These are phyloP conservation scores for Talaromyces sp. DNA, from an alignment of 2,329 filamentous ascomycete genomes.

Conservation along the genomic window DNA sequence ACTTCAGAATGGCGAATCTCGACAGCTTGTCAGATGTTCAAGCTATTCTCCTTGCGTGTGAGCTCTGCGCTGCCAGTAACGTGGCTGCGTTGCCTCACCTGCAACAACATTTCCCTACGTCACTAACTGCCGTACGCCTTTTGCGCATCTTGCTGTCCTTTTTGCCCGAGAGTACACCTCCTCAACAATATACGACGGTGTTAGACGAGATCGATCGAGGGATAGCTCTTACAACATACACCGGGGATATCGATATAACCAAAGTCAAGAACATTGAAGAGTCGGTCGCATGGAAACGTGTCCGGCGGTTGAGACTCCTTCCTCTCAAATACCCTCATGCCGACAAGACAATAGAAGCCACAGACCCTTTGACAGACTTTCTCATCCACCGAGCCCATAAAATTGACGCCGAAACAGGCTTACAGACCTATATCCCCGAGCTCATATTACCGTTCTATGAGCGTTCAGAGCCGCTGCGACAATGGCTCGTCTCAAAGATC, in stretches of 20 bases:
- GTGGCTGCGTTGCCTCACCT: constrained; percentile 53
- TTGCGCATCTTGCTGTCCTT: constrained; percentile 62
- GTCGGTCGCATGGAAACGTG: constrained; percentile 51
- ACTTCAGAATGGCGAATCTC: constrained; percentile 36
- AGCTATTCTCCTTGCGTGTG: constrained; percentile 58
- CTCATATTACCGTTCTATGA: constrained; percentile 60
- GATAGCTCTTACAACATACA: constrained; percentile 26
- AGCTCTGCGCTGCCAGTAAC: constrained; percentile 56
- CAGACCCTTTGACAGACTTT: constrained; percentile 56
- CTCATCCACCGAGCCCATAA: constrained; percentile 60
- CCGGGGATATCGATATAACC: constrained; percentile 46
- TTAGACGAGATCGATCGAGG: constrained; percentile 49
- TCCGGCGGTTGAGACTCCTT: constrained; percentile 53
- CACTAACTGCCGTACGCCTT: constrained; percentile 53
- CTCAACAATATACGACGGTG: constrained; percentile 50
- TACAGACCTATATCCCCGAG: constrained; percentile 55
- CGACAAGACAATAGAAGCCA: constrained; percentile 42
- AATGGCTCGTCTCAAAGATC: constrained; percentile 61
- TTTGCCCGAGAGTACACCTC: constrained; percentile 58
- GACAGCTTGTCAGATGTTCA: constrained; percentile 54
- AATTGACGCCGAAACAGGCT: constrained; percentile 59
- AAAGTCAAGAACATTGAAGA: constrained; percentile 51
- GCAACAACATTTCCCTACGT: constrained; percentile 48
- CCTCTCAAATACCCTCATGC: constrained; percentile 50
- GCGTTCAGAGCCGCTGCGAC: constrained; percentile 52